A percentile compares a stretch with the other conserved stretches of the same genome.
These are phyloP conservation scores for Verticillium zaregamsianum DNA, from an alignment of 2,329 filamentous ascomycete genomes.

Conservation along the genomic window DNA sequence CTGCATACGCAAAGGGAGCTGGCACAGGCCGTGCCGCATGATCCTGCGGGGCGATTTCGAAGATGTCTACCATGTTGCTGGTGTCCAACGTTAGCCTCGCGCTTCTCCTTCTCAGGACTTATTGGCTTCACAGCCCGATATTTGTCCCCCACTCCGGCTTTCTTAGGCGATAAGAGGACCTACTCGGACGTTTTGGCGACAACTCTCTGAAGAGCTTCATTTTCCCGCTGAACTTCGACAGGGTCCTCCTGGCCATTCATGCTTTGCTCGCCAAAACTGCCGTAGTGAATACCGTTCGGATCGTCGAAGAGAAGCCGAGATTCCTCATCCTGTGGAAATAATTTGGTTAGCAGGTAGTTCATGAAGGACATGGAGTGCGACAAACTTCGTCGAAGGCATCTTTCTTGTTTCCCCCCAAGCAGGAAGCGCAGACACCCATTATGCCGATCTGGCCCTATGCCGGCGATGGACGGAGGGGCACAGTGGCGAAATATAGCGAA, in stretches of 20 bases:
- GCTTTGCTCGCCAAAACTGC: conserved; percentile 56
- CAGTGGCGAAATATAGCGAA: not conserved
- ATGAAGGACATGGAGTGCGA: not conserved
- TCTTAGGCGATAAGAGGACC: conserved; percentile 13
- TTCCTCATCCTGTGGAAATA: conserved; percentile 46
- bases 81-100: conserved; percentile 1
- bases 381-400: conserved; percentile 53
- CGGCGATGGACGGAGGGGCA: not conserved
- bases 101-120: not conserved
- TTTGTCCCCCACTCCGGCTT: too few species aligned
- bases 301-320: conserved; percentile 59
- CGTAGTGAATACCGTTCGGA: conserved; percentile 54
- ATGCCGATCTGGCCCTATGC: not conserved
- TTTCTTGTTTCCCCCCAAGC: conserved; percentile 47
- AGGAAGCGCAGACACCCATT: conserved; percentile 61
- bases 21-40: conserved; percentile 27
- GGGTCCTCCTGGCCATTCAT: conserved; percentile 54
- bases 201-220: conserved; percentile 59
- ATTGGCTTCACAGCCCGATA: not conserved
- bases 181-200: conserved; percentile 63
- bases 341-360: not conserved
- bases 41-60: conserved; percentile 57
- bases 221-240: conserved; percentile 59
- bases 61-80: conserved; percentile 65
- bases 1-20: conserved; percentile 43